Percentiles rank a stretch among this genome's conserved stretches.
phyloP scores from a whole-genome alignment of 345 rosid species.

The Linum tenue region DNA sequence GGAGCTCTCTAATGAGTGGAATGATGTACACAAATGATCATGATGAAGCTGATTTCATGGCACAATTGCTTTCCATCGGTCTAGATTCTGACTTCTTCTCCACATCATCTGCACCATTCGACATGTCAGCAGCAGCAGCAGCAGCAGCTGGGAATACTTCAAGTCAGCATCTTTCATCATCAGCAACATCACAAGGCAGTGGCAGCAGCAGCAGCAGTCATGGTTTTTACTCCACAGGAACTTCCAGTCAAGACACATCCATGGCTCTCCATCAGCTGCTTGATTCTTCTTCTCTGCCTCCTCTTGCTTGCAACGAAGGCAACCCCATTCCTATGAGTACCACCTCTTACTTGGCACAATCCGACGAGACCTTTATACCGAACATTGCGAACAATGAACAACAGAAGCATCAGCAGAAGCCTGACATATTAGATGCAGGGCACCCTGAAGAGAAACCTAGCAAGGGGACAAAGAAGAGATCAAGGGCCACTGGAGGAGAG shows the following conservation, averaged over 20 bases:
- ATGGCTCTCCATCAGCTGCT: background rate
- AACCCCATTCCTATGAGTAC: constrained; percentile 1
- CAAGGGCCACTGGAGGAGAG: constrained; percentile 24
- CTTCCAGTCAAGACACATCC: too few relatives aligned
- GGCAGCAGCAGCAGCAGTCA: constrained; percentile 23
- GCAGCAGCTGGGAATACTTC: constrained; percentile 12
- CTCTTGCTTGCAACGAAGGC: constrained; percentile 17
- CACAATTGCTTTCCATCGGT: constrained; percentile 39
- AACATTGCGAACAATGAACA: too few relatives aligned
- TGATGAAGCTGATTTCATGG: constrained; percentile 60
- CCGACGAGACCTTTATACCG: background rate
- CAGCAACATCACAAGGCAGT: constrained; percentile 24
- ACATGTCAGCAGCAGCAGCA: constrained; percentile 4
- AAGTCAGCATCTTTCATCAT: constrained; percentile 9
- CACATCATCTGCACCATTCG: constrained; percentile 30
- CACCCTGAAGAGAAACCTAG: background rate
- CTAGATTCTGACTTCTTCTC: constrained; percentile 25
- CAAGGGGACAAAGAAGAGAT: constrained; percentile 35
- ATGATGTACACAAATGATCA: constrained; percentile 33
- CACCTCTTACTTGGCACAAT: constrained; percentile 2
- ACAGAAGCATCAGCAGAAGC: too few relatives aligned
- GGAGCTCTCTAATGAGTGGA: constrained; percentile 42
- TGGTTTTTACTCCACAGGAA: background rate
- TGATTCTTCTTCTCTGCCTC: constrained; percentile 15
- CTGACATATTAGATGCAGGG: background rate